Conservation (phyloP, 495 filamentous ascomycete species). For the Hyphodiscus hymeniophilus region DNA sequence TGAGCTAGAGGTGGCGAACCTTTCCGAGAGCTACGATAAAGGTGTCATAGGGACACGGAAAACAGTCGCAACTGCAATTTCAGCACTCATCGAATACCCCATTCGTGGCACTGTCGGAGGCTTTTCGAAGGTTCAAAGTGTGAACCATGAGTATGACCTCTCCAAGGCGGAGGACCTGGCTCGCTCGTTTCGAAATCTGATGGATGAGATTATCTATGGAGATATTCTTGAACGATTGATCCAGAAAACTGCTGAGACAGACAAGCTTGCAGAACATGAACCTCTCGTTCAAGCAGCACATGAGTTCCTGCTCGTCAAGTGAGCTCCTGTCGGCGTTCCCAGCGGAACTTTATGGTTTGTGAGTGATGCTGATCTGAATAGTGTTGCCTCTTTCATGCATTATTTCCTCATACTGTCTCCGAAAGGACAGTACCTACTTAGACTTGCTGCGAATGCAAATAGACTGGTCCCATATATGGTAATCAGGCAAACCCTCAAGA, state of each 20-base stretch:
- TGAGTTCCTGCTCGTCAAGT: conserved; percentile 49
- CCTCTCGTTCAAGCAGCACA: conserved; percentile 44
- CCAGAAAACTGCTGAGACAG: conserved; percentile 39
- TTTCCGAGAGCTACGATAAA: conserved; percentile 65
- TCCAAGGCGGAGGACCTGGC: conserved; percentile 42
- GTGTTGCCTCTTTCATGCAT: conserved; percentile 55
- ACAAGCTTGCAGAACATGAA: conserved; percentile 48
- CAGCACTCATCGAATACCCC: conserved; percentile 50
- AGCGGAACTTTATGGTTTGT: neutral
- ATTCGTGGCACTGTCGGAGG: conserved; percentile 49
- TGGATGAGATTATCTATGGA: conserved; percentile 51
- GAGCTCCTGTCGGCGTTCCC: conserved; percentile 13
- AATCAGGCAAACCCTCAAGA: conserved; percentile 51
- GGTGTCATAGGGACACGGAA: conserved; percentile 54
- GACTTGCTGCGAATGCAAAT: conserved; percentile 48
- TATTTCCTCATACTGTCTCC: conserved; percentile 54
- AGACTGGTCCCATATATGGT: conserved; percentile 51
- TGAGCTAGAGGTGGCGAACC: conserved; percentile 46
- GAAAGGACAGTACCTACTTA: conserved; percentile 53
- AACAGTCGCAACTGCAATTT: conserved; percentile 54
- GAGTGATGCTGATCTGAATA: conserved; percentile 18
- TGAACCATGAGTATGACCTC: conserved; percentile 41
- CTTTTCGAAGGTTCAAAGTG: conserved; percentile 25
- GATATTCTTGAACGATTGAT: conserved; percentile 50
- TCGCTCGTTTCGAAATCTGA: conserved; percentile 46